Evolutionary conservation across 257 asterid species (phyloP).

Genomic region (Salvia hispanica): DNA sequence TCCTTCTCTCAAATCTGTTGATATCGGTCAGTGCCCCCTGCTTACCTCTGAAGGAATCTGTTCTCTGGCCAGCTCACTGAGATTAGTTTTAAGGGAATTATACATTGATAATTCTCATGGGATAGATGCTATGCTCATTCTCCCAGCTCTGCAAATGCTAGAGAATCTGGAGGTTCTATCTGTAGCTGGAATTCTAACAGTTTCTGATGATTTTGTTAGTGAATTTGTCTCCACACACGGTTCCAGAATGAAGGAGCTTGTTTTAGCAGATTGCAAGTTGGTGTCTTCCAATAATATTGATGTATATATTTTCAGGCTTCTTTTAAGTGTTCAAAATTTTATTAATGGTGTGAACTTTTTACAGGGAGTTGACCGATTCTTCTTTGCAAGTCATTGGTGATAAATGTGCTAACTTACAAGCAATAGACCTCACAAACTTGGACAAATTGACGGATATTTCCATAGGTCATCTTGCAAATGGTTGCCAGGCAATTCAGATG

Average conservation of each 20-base stretch:
- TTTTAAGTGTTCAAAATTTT: constrained; percentile 9
- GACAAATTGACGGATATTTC: constrained; percentile 75
- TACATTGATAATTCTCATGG: constrained; percentile 70
- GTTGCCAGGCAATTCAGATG: constrained; percentile 62
- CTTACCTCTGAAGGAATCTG: constrained; percentile 73
- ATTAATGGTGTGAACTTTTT: constrained; percentile 18
- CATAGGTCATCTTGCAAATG: constrained; percentile 79
- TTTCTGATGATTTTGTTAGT: constrained; percentile 65
- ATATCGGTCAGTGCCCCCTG: constrained; percentile 83
- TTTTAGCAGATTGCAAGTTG: constrained; percentile 71
- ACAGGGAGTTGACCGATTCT: constrained; percentile 74
- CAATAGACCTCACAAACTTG: constrained; percentile 68
- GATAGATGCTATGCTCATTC: constrained; percentile 69
- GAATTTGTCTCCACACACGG: constrained; percentile 53
- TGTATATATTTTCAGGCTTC: constrained; percentile 5
- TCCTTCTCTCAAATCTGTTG: constrained; percentile 76
- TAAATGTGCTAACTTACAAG: constrained; percentile 55
- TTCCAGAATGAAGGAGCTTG: constrained; percentile 78
- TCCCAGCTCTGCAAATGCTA: constrained; percentile 67
- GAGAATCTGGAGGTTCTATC: constrained; percentile 84
- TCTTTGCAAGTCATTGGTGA: constrained; percentile 66
- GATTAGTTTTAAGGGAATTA: constrained; percentile 69
- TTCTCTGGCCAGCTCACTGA: constrained; percentile 56
- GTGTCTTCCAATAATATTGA: constrained; percentile 37
- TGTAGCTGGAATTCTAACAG: constrained; percentile 65